Evolutionary conservation across 495 filamentous ascomycete genomes (phyloP).

Genomic region (Aspergillus bertholletiae): DNA sequence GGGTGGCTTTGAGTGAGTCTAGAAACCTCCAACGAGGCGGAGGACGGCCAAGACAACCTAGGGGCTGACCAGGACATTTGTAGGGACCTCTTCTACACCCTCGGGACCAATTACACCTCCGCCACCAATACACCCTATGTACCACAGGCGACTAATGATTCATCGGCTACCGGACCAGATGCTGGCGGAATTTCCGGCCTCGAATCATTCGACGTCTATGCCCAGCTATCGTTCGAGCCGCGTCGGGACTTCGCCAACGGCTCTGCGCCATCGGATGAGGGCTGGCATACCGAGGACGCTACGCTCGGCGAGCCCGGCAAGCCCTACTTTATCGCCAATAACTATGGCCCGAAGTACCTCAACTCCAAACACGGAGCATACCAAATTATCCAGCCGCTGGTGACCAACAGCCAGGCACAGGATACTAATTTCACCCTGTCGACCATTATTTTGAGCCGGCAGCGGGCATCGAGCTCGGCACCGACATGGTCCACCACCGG

Average conservation of each 20-base stretch:
- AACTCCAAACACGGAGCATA: slow-evolving; percentile 28
- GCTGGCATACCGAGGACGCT: slow-evolving; percentile 33
- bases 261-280: slow-evolving; percentile 18
- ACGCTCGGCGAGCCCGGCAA: slow-evolving; percentile 18
- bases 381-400: slow-evolving; percentile 41
- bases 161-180: slow-evolving; percentile 7
- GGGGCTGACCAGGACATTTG: not conserved
- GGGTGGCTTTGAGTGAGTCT: slow-evolving; percentile 41
- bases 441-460: slow-evolving; percentile 28
- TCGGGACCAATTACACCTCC: slow-evolving; percentile 26
- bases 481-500: slow-evolving; percentile 19
- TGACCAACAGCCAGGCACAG: slow-evolving; percentile 26
- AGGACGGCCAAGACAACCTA: not conserved
- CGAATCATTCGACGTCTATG: slow-evolving; percentile 37
- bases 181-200: slow-evolving; percentile 21
- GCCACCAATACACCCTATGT: slow-evolving; percentile 28
- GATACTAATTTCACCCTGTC: slow-evolving; percentile 36
- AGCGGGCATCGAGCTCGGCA: slow-evolving; percentile 8
- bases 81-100: slow-evolving; percentile 37
- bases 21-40: not conserved
- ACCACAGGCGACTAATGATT: slow-evolving; percentile 14
- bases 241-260: slow-evolving; percentile 36
- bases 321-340: slow-evolving; percentile 40
- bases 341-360: slow-evolving; percentile 40
- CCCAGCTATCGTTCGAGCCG: slow-evolving; percentile 31